Percentiles rank a stretch among this genome's conserved stretches.
Conservation (phyloP, 495 filamentous ascomycete species). For the Lophiotrema nucula region DNA sequence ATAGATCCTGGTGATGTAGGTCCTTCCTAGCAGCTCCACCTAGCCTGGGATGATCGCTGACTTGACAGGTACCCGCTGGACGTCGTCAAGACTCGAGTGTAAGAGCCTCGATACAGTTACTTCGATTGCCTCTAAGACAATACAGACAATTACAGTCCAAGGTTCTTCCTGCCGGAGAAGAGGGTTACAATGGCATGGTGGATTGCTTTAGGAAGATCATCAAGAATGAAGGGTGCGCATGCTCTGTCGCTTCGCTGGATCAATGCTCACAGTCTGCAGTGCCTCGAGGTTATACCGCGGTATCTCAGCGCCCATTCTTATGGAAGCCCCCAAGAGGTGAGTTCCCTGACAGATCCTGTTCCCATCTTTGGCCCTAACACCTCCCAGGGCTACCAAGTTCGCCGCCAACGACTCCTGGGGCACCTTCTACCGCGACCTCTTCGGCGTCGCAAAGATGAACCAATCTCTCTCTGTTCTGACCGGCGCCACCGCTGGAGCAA, state of each 20-base stretch:
- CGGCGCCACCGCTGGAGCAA: slow-evolving; percentile 90
- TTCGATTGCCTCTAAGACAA: slow-evolving; percentile 15
- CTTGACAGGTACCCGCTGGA: slow-evolving; percentile 87
- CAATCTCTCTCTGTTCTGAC: slow-evolving; percentile 87
- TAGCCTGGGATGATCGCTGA: slow-evolving; percentile 26
- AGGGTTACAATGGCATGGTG: slow-evolving; percentile 91
- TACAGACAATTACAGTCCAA: slow-evolving; percentile 82
- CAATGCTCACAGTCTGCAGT: slow-evolving; percentile 45
- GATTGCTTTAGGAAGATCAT: slow-evolving; percentile 98
- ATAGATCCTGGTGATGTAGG: slow-evolving; percentile 83
- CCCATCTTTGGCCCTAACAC: slow-evolving; percentile 3
- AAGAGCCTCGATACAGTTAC: slow-evolving; percentile 41
- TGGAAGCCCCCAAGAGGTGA: slow-evolving; percentile 93
- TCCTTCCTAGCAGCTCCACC: slow-evolving; percentile 12
- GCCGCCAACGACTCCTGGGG: slow-evolving; percentile 99
- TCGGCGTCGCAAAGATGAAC: slow-evolving; percentile 81
- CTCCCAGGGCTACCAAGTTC: slow-evolving; percentile 83
- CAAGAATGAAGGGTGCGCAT: slow-evolving; percentile 79
- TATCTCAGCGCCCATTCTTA: slow-evolving; percentile 91
- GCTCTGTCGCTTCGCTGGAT: background rate
- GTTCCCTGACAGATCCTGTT: background rate
- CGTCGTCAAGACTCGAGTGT: slow-evolving; percentile 97
- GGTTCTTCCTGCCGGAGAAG: slow-evolving; percentile 63
- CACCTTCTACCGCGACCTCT: slow-evolving; percentile 78
- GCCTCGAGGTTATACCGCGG: slow-evolving; percentile 90